Base-by-base conservation (phyloP, 75 land plant genomes). In the Pinus tabuliformis region DNA sequence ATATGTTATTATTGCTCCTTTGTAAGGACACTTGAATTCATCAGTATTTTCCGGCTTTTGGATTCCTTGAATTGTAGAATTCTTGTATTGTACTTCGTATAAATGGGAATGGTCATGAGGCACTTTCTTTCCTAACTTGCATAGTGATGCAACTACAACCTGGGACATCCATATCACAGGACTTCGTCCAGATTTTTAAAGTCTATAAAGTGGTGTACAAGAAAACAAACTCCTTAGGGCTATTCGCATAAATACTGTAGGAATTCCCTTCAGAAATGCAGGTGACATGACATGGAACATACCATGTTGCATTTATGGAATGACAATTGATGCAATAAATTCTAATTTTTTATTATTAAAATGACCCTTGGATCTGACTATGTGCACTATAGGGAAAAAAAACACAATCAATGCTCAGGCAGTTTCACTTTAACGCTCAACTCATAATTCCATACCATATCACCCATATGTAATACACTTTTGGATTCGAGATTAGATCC, bases 181-280 rank as follows among this genome's bases (percentile, higher is more conserved):
- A 79, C 92, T 95, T 77, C 95, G 93, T n/a, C 90, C 93, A 26
- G 95, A 91, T 62, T 81, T 87, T 45, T 92, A 93, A 78, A 85
- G 85, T 70, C 96, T 83, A 59, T 91, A 95, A 15, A 84, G 85
- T 2, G 78, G 54, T 6, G 93, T 85, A 0, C 96, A 96, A 7
- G 78, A 78, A 56, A 93, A 86, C 77, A 95, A 93, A 66, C 80
- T 87, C 6, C 39, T 73, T 33, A 91, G 82, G 14, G 91, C 96
- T 45, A 93, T 12, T 2, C 80, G 89, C 89, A 95, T 88, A 36
- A 87, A 85, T 5, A 84, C 85, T 21, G 93, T 86, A 15, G 98
- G 95, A 57, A 89, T 81, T n/a, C n/a, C n/a, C n/a, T n/a, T n/a
- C n/a, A n/a, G n/a, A n/a, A n/a, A n/a, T n/a, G n/a, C n/a, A n/a